Conservation (phyloP, 2,329 filamentous ascomycete genomes). For the Fusarium virguliforme region DNA sequence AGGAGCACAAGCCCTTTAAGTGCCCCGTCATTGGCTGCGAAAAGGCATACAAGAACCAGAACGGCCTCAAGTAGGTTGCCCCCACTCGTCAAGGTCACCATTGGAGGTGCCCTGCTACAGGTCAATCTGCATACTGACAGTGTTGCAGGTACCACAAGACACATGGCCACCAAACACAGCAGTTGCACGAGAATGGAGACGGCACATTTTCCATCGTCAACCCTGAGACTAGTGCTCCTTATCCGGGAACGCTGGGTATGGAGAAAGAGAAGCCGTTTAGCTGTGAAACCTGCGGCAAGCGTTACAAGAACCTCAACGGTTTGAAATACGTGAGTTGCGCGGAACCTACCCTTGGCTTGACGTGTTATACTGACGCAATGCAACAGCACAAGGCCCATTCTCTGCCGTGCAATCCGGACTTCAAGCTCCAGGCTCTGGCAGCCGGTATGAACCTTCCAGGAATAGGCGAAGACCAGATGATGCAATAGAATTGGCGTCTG, state of each 20-base stretch:
- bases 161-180: constrained; percentile 96
- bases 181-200: constrained; percentile 95
- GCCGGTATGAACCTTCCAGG: constrained; percentile 62
- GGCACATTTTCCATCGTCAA: constrained; percentile 99
- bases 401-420: constrained; percentile 90
- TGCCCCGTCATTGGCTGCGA: constrained; percentile 98
- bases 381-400: constrained; percentile 83
- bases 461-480: constrained; percentile 64
- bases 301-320: constrained; percentile 99
- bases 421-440: constrained; percentile 64
- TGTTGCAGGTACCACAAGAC: constrained; percentile 76
- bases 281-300: constrained; percentile 96
- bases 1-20: constrained; percentile 97
- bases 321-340: constrained; percentile 84
- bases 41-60: constrained; percentile 99
- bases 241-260: constrained; percentile 98
- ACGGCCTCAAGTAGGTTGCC: constrained; percentile 89
- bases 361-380: constrained; percentile 53
- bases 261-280: constrained; percentile 99
- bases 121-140: constrained; percentile 30
- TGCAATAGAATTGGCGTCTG: constrained; percentile 50
- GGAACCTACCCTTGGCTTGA: not conserved
- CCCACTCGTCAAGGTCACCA: not conserved
- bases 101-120: not conserved
- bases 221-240: constrained; percentile 92